Conservation (phyloP, 2,329 filamentous ascomycete species). For the Lachnellula suecica region DNA sequence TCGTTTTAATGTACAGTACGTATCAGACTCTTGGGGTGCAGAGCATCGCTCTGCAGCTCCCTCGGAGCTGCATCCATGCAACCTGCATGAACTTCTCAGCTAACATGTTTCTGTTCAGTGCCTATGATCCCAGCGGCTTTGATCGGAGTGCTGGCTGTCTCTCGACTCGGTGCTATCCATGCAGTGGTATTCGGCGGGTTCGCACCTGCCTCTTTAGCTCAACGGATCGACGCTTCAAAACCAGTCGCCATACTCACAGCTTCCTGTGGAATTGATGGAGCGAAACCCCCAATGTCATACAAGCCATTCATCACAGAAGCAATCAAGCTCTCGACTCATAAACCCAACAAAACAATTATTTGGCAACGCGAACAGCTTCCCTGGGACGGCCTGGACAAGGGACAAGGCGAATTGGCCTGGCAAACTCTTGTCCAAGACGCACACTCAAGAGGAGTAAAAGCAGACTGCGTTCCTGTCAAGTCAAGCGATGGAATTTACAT, state of each 20-base stretch:
- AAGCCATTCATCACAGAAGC: conserved; percentile 74
- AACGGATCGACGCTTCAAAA: conserved; percentile 80
- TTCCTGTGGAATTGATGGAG: conserved; percentile 87
- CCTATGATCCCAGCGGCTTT: conserved; percentile 91
- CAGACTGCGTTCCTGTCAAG: conserved; percentile 73
- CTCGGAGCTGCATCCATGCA: too few species aligned
- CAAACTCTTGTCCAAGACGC: conserved; percentile 73
- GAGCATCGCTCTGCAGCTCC: too few species aligned
- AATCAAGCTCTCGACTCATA: conserved; percentile 63
- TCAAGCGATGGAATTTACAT: conserved; percentile 84
- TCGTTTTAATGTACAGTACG: conserved; percentile 86
- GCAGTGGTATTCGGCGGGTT: conserved; percentile 94
- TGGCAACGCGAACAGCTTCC: conserved; percentile 79
- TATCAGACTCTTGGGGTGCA: conserved; percentile 16
- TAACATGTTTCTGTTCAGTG: conserved; percentile 52
- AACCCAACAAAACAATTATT: conserved; percentile 71
- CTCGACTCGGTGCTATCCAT: conserved; percentile 82
- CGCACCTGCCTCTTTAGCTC: conserved; percentile 75
- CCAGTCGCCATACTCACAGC: conserved; percentile 81
- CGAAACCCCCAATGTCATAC: conserved; percentile 78
- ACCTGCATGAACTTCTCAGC: background rate
- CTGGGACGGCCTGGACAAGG: conserved; percentile 69
- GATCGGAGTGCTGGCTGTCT: conserved; percentile 81
- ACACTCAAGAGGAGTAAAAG: conserved; percentile 62
- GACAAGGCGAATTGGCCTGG: conserved; percentile 76